Base-by-base conservation (phyloP, 2,329 filamentous ascomycete genomes). In the Penicillium sp. region DNA sequence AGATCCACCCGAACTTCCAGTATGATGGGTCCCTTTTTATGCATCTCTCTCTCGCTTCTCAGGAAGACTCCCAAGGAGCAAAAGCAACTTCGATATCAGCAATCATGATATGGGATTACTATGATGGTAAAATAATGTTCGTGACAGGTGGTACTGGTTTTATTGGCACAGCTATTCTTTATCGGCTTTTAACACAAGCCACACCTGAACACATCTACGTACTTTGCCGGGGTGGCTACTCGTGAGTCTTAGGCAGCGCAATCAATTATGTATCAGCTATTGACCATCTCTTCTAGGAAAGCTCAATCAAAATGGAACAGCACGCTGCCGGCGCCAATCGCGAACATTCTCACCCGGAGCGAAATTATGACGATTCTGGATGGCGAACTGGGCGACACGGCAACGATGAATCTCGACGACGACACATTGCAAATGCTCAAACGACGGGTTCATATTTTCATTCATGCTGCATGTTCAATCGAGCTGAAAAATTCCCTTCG, bases 31-130 rank as follows among this genome's bases (percentile, higher is more conserved):
- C 10, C 48, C 52, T 13, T 28, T n/a, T 51, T 30, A 48, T 56
- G 38, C 38, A 63, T 48, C 13, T 33, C 22, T 11, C 52, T 55
- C 48, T 62, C 57, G 28, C 57, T 60, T 45, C 42, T 35, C 28
- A n/a, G 25, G 16, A 35, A 35, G 45, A 52, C 49, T 37, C 46
- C 52, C n/a, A 28, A 35, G 13, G 13, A 16, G 33, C 13, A 11
- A 52, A 59, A 22, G 30, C 51, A 10, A 13, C 3, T 16, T 52
- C 11, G 6, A 30, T 8, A n/a, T 6, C 40, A 40, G 58, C 37
- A 57, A 63, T 14, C 26, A 69, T 68, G 67, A 55, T 71, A 53
- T 71, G 68, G 69, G 61, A 71, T 0, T 68, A 68, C 22, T 71
- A 69, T 57, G 38, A 66, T 30, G 67, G 55, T 14, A 71, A 70